A percentile compares a stretch with the other conserved stretches of the same genome.
These are phyloP conservation scores for Cyclotella cryptica DNA, from an alignment of 108 stramenopile species.

Conservation along the genomic window DNA sequence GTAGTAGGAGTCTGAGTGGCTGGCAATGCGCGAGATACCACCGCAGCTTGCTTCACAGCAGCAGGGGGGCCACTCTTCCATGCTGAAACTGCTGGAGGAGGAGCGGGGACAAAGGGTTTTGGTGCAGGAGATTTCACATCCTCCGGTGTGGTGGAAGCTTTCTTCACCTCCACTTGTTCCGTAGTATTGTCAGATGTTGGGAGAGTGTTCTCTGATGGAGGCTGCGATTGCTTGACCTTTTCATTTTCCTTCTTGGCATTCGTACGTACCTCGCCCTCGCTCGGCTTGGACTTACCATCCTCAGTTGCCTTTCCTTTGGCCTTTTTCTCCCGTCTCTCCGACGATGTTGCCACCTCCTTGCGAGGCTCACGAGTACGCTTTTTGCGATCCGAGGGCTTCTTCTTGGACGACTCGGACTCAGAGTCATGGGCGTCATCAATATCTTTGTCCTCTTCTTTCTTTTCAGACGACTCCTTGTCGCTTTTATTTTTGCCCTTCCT, in stretches of 20 bases:
- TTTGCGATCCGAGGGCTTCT: background rate
- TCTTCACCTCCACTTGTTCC: constrained; percentile 13
- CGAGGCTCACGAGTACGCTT: constrained; percentile 5
- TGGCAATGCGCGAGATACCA: background rate
- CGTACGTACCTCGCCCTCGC: background rate
- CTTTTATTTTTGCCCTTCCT: background rate
- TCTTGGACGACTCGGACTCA: constrained; percentile 9
- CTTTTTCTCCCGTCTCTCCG: constrained; percentile 15
- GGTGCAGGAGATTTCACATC: constrained; percentile 8
- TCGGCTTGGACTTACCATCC: background rate
- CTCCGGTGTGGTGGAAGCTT: background rate
- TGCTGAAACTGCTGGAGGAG: constrained; percentile 40
- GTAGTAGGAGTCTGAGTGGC: background rate
- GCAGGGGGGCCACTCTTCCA: constrained; percentile 39
- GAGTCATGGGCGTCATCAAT: constrained; percentile 5
- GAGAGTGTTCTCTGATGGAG: background rate
- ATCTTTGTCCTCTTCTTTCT: constrained; percentile 1
- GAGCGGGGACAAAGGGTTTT: constrained; percentile 39
- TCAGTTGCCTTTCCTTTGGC: background rate
- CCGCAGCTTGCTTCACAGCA: constrained; percentile 20
- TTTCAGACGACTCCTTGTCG: background rate
- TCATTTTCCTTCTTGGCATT: background rate
- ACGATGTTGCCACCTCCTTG: background rate
- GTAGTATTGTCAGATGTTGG: background rate
- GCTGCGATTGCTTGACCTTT: background rate